Base-by-base conservation (phyloP, 2,329 filamentous ascomycete genomes). In the Aspergillus sp. region DNA sequence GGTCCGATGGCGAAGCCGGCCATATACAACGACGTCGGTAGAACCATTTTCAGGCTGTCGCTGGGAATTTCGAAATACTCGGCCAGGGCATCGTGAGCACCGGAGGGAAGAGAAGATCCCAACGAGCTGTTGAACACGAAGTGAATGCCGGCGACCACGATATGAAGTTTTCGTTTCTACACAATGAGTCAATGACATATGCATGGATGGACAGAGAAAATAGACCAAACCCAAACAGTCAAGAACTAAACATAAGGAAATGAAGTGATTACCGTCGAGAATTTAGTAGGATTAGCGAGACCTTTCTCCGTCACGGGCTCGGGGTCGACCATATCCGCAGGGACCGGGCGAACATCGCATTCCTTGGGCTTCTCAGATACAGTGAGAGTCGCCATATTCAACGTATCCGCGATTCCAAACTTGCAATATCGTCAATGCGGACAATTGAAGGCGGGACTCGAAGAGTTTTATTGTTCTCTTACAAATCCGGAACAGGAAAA, bases 1-100 rank as follows among this genome's bases (percentile, higher is more conserved):
- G 77, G 76, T 0, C 75, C 76, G 12, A 77, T 58, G n/a, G 65
- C 65, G 55, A 68, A 74, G 2, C 71, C 72, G 2, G 64, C 64
- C 32, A 74, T 62, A 50, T 71, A 74, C 26, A 69, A 63, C 4
- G 71, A 73, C 26, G 69, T 71, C 6, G 67, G 69, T 10, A 74
- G 60, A 7, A 69, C 69, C 18, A 71, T 53, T 51, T 71, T 68
- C 32, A 68, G 54, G 26, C 68, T 52, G 42, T 66, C 62, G 36
- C 11, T 42, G 6, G 57, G 54, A 36, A 66, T 58, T 32, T 60
- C 22, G 36, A 65, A 66, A 39, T 61, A 53, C 18, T 55, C 31
- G 22, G 63, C 49, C 18, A 65, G 59, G 26, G 55, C 56, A 61
- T 65, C 56, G 14, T 61, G 54, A 2, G 64, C 63, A 10, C 63